Evolutionary conservation across 2,329 filamentous ascomycete species (phyloP).

Genomic region (Aspergillus quadrilineatus): DNA sequence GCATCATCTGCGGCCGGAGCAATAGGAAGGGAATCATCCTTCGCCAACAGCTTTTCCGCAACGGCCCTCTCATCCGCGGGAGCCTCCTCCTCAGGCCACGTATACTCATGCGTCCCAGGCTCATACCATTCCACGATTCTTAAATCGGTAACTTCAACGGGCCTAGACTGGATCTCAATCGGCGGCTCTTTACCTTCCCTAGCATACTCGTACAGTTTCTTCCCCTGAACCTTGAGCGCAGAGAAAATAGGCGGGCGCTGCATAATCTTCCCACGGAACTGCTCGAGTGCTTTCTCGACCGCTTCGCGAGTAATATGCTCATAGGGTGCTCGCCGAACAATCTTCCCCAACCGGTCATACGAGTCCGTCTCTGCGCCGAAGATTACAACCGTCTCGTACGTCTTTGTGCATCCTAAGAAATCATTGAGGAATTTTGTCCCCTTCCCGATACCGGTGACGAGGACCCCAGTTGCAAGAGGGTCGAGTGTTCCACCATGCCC

Average conservation of each 20-base stretch:
- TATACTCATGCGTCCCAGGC: slow-evolving; percentile 73
- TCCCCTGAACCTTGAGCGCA: slow-evolving; percentile 88
- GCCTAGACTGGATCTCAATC: slow-evolving; percentile 74
- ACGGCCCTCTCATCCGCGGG: slow-evolving; percentile 71
- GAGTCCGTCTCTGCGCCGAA: slow-evolving; percentile 92
- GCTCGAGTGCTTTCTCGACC: slow-evolving; percentile 72
- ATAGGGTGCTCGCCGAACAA: slow-evolving; percentile 72
- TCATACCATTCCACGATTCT: slow-evolving; percentile 82
- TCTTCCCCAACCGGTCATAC: slow-evolving; percentile 82
- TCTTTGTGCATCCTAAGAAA: slow-evolving; percentile 88
- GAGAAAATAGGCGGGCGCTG: slow-evolving; percentile 93
- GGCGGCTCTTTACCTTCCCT: slow-evolving; percentile 84
- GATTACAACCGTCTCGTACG: slow-evolving; percentile 83
- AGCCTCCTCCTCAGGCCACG: slow-evolving; percentile 78
- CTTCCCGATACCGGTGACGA: slow-evolving; percentile 82
- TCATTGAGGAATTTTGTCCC: slow-evolving; percentile 79
- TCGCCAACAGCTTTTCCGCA: slow-evolving; percentile 64
- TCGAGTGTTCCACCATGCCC: slow-evolving; percentile 96
- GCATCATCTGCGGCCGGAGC: slow-evolving; percentile 28
- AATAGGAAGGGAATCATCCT: slow-evolving; percentile 31
- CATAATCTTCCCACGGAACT: slow-evolving; percentile 78
- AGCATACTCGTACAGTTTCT: slow-evolving; percentile 94
- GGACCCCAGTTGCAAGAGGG: slow-evolving; percentile 86
- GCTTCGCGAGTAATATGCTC: slow-evolving; percentile 75
- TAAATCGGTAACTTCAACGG: slow-evolving; percentile 74